Base-by-base conservation (phyloP, 148 eudicot genomes). In the Vaccinium darrowii region DNA sequence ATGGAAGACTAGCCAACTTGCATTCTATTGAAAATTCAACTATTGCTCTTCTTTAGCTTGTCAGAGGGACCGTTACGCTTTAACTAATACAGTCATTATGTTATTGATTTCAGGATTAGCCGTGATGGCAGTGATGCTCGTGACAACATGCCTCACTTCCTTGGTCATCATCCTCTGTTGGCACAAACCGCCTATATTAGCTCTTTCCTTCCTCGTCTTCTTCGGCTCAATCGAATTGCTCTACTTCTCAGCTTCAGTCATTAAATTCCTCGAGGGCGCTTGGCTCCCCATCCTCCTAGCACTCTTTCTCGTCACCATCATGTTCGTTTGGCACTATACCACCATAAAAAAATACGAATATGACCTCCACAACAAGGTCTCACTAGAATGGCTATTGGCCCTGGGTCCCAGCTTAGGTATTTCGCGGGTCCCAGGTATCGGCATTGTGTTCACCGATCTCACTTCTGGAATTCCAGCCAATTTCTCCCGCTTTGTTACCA, bases 271-370 rank as follows among this genome's bases (percentile, higher is more conserved):
- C 9, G 98, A 96, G 82, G 98, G 98, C 7, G 98, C 98, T 3
- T 96, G 98, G 98, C 93, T 96, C 49, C 98, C 98, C 0, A 93
- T 96, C 83, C 94, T 94, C 78, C 91, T 96, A 60, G 92, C 98
- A 39, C 94, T 96, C 80, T 85, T 94, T 88, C 93, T 96, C 2
- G 90, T 96, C 80, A 90, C 97, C 81, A 86, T 96, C 86, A 96
- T 96, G 98, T 92, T 92, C 79, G 94, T 93, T 43, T 96, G 98
- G 98, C 96, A 96, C 88, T 94, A 94, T 23, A 91, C 98, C 76
- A 93, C 98, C 30, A 86, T 92, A 74, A 92, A 93, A 88, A 96
- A 96, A 85, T 94, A 96, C 30, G 97, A 94, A 73, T 96, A 93
- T 15, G 98, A 96, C 73, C 95, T 96, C 88, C 94, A 96, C 86